phyloP scores from a whole-genome alignment of 1,139 yeast species.

The Nakaseomyces delphensis region DNA sequence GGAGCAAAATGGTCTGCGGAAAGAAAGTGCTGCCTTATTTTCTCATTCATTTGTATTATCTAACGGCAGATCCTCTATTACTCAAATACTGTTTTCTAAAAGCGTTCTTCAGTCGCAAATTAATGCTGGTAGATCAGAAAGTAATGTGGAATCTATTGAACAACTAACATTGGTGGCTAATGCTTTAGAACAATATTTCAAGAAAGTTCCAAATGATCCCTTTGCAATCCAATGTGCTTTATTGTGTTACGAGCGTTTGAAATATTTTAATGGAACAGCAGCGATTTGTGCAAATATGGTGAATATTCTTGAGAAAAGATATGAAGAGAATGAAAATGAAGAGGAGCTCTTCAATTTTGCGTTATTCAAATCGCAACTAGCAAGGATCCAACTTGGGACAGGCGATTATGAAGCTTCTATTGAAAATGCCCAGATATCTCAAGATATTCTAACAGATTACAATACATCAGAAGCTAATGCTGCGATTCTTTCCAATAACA shows the following conservation, averaged over 20 bases:
- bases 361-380: conserved; percentile 54
- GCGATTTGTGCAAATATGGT: conserved; percentile 42
- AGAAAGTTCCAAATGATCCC: conserved; percentile 54
- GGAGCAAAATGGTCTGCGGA: conserved; percentile 47
- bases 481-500: conserved; percentile 46
- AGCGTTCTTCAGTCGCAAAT: conserved; percentile 41
- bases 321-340: conserved; percentile 49
- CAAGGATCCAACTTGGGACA: conserved; percentile 60
- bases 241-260: conserved; percentile 61
- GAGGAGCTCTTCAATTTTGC: conserved; percentile 44
- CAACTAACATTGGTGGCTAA: conserved; percentile 58
- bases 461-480: conserved; percentile 29
- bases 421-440: conserved; percentile 50
- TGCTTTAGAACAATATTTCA: conserved; percentile 67
- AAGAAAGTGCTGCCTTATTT: conserved; percentile 47
- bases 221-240: conserved; percentile 55
- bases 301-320: conserved; percentile 44
- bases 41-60: conserved; percentile 74
- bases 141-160: conserved; percentile 51
- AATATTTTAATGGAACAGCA: conserved; percentile 49
- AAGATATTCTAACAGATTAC: conserved; percentile 42
- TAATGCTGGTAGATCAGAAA: conserved; percentile 37
- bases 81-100: conserved; percentile 65
- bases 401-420: conserved; percentile 49
- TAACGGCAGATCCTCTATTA: conserved; percentile 61